These are phyloP conservation scores for Aspergillus pseudoviridinutans DNA, from an alignment of 2,329 filamentous ascomycete species.

Conservation along the genomic window DNA sequence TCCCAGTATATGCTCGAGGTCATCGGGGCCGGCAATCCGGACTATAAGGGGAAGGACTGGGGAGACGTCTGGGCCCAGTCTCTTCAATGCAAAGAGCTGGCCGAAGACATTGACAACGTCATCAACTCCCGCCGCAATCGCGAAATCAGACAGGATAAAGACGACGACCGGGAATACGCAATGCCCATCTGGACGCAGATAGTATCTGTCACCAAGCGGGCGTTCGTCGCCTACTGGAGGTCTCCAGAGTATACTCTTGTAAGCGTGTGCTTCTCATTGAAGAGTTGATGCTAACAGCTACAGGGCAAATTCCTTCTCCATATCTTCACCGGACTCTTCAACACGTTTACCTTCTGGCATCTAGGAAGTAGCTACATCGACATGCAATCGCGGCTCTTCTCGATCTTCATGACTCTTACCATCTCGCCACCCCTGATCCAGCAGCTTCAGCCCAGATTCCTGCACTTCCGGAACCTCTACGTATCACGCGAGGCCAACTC, in stretches of 20 bases:
- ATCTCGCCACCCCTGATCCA: constrained; percentile 72
- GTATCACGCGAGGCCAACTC: constrained; percentile 68
- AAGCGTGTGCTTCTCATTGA: constrained; percentile 5
- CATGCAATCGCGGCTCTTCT: constrained; percentile 69
- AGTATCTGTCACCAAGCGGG: constrained; percentile 51
- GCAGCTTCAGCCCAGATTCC: constrained; percentile 69
- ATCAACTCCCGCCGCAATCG: constrained; percentile 44
- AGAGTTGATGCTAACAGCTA: neutral
- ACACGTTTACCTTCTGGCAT: constrained; percentile 67
- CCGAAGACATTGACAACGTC: constrained; percentile 52
- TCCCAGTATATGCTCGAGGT: constrained; percentile 75
- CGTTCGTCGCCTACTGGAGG: constrained; percentile 63
- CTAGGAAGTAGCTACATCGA: constrained; percentile 56
- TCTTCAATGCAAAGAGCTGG: constrained; percentile 44
- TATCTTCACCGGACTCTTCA: constrained; percentile 62
- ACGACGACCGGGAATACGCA: constrained; percentile 59
- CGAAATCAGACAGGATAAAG: constrained; percentile 37
- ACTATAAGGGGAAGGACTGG: constrained; percentile 61
- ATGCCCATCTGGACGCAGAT: constrained; percentile 56
- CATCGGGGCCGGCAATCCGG: constrained; percentile 61
- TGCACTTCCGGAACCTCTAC: constrained; percentile 64
- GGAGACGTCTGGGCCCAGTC: constrained; percentile 57
- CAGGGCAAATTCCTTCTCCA: constrained; percentile 61
- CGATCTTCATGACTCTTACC: constrained; percentile 71
- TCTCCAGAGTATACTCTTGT: constrained; percentile 56